Evolutionary conservation across 2,329 filamentous ascomycete genomes (phyloP).

Genomic region (Thermothelomyces thermophilus): DNA sequence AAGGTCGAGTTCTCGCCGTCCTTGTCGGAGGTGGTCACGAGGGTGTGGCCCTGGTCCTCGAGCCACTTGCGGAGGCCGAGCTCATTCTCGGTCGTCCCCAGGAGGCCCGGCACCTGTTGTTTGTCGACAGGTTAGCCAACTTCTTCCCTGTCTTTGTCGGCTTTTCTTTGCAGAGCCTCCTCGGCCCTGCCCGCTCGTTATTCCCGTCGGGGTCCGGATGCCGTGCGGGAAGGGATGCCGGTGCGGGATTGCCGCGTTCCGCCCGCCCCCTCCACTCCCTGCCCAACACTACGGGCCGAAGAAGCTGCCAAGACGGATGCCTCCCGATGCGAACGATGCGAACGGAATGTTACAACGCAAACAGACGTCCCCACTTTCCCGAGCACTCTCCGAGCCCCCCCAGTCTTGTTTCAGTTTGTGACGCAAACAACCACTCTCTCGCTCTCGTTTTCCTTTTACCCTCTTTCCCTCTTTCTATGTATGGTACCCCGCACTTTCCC

Average conservation of each 20-base stretch:
- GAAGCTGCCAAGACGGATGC: neutral
- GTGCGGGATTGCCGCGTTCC: no score
- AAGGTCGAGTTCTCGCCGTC: slow-evolving; percentile 89
- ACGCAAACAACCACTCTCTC: neutral
- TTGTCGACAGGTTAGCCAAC: neutral
- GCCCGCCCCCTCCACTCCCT: neutral
- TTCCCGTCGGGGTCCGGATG: no score
- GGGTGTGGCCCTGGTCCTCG: slow-evolving; percentile 91
- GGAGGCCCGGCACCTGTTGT: slow-evolving; percentile 67
- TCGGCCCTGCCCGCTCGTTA: neutral
- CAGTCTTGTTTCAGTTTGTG: no score
- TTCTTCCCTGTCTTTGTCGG: neutral
- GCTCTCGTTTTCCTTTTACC: no score
- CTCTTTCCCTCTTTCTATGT: no score
- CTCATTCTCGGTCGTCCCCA: slow-evolving; percentile 97
- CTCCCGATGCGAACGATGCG: neutral
- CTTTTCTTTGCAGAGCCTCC: neutral
- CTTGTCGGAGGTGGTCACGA: slow-evolving; percentile 96
- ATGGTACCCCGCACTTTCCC: slow-evolving; percentile 16
- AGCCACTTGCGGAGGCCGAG: slow-evolving; percentile 96
- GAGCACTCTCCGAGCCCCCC: neutral
- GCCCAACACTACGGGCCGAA: neutral
- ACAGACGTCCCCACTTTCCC: neutral
- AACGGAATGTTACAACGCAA: neutral
- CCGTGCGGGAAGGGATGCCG: no score